Evolutionary conservation across 306 rosid genomes (phyloP).

Genomic region (Ochetophila trinervis): DNA sequence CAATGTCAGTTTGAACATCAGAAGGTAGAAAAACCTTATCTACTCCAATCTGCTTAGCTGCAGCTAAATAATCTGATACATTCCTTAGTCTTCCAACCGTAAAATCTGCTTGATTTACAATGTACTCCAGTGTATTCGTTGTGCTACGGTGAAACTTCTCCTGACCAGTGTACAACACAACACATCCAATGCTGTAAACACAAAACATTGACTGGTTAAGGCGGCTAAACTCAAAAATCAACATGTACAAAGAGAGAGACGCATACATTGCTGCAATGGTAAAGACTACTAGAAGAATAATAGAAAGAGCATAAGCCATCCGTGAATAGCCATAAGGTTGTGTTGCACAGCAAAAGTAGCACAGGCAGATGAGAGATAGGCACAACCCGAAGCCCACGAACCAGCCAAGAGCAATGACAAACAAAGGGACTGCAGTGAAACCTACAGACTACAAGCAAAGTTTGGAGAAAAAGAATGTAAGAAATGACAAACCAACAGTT

Average conservation of each 20-base stretch:
- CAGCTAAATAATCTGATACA: constrained; percentile 41
- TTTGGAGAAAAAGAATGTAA: neutral
- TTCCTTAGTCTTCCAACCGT: constrained; percentile 37
- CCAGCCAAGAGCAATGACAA: constrained; percentile 48
- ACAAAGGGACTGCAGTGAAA: constrained; percentile 52
- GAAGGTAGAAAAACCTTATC: constrained; percentile 46
- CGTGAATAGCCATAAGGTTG: constrained; percentile 38
- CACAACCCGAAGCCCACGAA: constrained; percentile 44
- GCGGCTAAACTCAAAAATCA: neutral
- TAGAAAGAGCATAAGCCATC: constrained; percentile 41
- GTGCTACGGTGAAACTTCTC: constrained; percentile 41
- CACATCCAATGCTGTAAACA: constrained; percentile 46
- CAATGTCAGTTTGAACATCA: constrained; percentile 43
- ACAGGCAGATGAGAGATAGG: constrained; percentile 32
- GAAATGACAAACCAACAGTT: constrained; percentile 3
- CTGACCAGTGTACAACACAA: constrained; percentile 45
- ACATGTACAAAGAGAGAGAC: neutral
- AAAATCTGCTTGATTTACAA: constrained; percentile 37
- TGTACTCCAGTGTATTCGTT: constrained; percentile 36
- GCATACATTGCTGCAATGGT: constrained; percentile 40
- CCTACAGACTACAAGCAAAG: constrained; percentile 45
- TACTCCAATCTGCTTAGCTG: constrained; percentile 45
- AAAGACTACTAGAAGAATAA: constrained; percentile 41
- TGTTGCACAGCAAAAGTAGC: constrained; percentile 33
- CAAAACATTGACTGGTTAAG: constrained; percentile 9